Percentiles rank a stretch among this genome's conserved stretches.
Conservation (phyloP, 2,329 filamentous ascomycete genomes). For the Keithomyces neogunnii region DNA sequence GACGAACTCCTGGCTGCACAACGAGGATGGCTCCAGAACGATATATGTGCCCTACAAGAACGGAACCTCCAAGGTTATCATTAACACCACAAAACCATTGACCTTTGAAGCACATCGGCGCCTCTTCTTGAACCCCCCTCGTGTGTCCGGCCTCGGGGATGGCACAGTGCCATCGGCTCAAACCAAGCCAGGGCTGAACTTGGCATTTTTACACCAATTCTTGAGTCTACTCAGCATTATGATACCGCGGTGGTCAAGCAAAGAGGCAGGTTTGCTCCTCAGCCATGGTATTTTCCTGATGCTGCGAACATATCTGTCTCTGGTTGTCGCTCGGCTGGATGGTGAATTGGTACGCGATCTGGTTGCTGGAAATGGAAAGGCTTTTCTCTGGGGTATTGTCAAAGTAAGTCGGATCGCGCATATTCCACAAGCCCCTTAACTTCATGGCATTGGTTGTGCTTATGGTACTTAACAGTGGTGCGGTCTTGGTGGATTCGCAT, state of each 20-base stretch:
- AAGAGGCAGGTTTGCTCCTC: slow-evolving; percentile 83
- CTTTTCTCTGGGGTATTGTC: slow-evolving; percentile 77
- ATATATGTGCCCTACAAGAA: slow-evolving; percentile 93
- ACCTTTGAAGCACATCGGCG: slow-evolving; percentile 95
- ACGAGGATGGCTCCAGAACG: slow-evolving; percentile 89
- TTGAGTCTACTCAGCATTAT: slow-evolving; percentile 94
- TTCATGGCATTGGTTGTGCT: neutral
- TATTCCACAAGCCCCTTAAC: neutral
- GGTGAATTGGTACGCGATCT: slow-evolving; percentile 94
- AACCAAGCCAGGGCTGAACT: slow-evolving; percentile 87
- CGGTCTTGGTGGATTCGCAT: slow-evolving; percentile 83
- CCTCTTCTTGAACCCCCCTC: slow-evolving; percentile 83
- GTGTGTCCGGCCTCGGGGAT: slow-evolving; percentile 69
- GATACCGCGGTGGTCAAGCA: slow-evolving; percentile 91
- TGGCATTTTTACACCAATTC: slow-evolving; percentile 95
- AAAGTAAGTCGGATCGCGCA: slow-evolving; percentile 44
- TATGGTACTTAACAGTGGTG: slow-evolving; percentile 55
- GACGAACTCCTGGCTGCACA: slow-evolving; percentile 84
- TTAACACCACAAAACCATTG: slow-evolving; percentile 79
- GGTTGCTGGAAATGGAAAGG: slow-evolving; percentile 85
- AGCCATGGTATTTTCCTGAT: slow-evolving; percentile 87
- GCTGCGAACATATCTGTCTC: slow-evolving; percentile 84
- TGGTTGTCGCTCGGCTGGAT: slow-evolving; percentile 86
- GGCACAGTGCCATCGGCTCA: slow-evolving; percentile 75
- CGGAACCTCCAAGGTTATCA: slow-evolving; percentile 81